Percentiles rank a stretch among this genome's conserved stretches.
These are phyloP conservation scores for Naganishia friedmannii DNA, from an alignment of 768 basidiomycete species.

Conservation along the genomic window DNA sequence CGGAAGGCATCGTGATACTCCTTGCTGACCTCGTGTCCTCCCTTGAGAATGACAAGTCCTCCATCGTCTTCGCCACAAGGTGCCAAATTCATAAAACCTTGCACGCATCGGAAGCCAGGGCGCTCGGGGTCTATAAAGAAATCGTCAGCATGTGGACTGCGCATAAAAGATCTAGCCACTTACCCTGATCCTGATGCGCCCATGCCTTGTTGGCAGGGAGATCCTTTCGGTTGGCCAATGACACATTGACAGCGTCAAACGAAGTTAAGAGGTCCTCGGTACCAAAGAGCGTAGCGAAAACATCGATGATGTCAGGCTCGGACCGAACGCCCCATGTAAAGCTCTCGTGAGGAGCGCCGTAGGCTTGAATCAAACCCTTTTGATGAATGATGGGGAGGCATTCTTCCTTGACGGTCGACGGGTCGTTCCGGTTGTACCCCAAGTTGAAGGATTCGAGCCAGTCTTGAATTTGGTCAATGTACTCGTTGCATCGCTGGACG, in stretches of 20 bases:
- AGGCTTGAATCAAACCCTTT: conserved; percentile 20
- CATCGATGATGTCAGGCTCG: conserved; percentile 39
- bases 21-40: conserved; percentile 31
- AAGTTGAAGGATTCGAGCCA: conserved; percentile 28
- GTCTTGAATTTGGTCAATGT: conserved; percentile 19
- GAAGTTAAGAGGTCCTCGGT: conserved; percentile 46
- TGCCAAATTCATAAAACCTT: conserved; percentile 38
- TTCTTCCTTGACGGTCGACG: conserved; percentile 18
- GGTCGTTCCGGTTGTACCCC: conserved; percentile 25
- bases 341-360: conserved; percentile 24
- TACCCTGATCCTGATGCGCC: conserved; percentile 27
- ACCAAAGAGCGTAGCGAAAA: conserved; percentile 45
- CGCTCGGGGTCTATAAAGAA: conserved; percentile 11
- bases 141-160: background rate
- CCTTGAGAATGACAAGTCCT: conserved; percentile 39
- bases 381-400: conserved; percentile 22
- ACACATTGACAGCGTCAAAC: conserved; percentile 32
- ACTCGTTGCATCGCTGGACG: conserved; percentile 9
- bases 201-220: conserved; percentile 23
- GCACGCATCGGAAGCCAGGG: conserved; percentile 25
- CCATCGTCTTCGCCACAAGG: conserved; percentile 44
- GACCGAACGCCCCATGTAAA: conserved; percentile 21
- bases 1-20: conserved; percentile 36
- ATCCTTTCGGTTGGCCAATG: conserved; percentile 17
- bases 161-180: background rate